These are phyloP conservation scores for Teunomyces panamensis DNA, from an alignment of 805 yeast species.

Conservation along the genomic window DNA sequence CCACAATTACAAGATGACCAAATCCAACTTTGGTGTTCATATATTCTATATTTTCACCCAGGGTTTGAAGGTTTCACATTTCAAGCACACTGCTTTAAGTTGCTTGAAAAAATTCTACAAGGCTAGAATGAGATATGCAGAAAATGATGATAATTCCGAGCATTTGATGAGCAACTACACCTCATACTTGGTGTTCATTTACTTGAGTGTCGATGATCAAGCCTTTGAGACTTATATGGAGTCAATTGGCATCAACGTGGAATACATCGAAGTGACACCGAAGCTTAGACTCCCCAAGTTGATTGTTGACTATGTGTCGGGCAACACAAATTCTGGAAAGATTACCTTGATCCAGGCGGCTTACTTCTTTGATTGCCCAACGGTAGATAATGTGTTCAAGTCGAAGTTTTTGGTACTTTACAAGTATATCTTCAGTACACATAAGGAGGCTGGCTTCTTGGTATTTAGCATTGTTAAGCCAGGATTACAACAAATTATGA, in stretches of 20 bases:
- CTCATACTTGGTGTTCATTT: constrained; percentile 29
- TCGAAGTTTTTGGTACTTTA: constrained; percentile 28
- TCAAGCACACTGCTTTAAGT: constrained; percentile 47
- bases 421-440: constrained; percentile 21
- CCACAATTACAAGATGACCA: constrained; percentile 37
- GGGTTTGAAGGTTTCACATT: constrained; percentile 59
- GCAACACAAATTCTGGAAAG: constrained; percentile 17
- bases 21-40: constrained; percentile 50
- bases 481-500: constrained; percentile 24
- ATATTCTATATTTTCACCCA: constrained; percentile 47
- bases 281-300: constrained; percentile 25
- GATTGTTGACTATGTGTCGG: constrained; percentile 23
- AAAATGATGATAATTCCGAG: constrained; percentile 10
- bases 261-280: constrained; percentile 6
- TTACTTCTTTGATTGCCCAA: constrained; percentile 25
- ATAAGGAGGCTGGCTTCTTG: constrained; percentile 19
- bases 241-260: constrained; percentile 19
- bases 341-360: constrained; percentile 29
- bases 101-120: constrained; percentile 44
- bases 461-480: constrained; percentile 31
- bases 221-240: constrained; percentile 21
- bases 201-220: constrained; percentile 24
- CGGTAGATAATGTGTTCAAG: constrained; percentile 28
- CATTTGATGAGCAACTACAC: constrained; percentile 2
- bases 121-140: constrained; percentile 33